A percentile compares a stretch with the other conserved stretches of the same genome.
These are phyloP conservation scores for Cyamopsis tetragonoloba DNA, from an alignment of 306 rosid genomes.

Conservation along the genomic window DNA sequence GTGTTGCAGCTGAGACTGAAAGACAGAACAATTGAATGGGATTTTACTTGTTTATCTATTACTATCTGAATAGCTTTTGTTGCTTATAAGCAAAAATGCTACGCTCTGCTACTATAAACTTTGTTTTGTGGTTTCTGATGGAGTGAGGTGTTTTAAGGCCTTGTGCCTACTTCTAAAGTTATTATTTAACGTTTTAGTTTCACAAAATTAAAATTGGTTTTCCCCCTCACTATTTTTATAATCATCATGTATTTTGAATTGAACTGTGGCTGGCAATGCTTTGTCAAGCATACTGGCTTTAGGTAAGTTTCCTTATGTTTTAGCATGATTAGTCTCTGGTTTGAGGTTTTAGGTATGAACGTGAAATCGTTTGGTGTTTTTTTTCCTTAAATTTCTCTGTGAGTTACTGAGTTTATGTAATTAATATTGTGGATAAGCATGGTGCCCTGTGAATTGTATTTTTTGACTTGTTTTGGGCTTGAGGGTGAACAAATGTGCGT, in stretches of 20 bases:
- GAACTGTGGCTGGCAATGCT: neutral
- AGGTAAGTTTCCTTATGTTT: neutral
- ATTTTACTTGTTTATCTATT: neutral
- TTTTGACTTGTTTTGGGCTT: neutral
- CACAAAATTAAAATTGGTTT: too few species aligned
- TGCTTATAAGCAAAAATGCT: neutral
- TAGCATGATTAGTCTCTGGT: neutral
- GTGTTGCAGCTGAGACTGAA: too few species aligned
- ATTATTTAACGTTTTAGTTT: neutral
- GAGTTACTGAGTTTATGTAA: too few species aligned
- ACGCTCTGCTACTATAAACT: neutral
- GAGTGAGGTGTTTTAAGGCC: neutral
- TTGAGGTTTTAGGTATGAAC: neutral
- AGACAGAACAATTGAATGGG: neutral
- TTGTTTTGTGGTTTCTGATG: neutral
- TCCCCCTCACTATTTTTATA: too few species aligned
- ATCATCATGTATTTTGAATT: neutral
- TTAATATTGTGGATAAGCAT: neutral
- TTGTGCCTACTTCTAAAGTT: neutral
- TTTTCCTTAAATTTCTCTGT: neutral
- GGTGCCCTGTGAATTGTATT: neutral
- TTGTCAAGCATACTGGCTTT: neutral
- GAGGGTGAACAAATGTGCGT: neutral
- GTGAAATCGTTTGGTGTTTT: neutral
- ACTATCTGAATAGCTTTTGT: neutral